Conservation (phyloP, 495 filamentous ascomycete species). For the Neurospora sp. region DNA sequence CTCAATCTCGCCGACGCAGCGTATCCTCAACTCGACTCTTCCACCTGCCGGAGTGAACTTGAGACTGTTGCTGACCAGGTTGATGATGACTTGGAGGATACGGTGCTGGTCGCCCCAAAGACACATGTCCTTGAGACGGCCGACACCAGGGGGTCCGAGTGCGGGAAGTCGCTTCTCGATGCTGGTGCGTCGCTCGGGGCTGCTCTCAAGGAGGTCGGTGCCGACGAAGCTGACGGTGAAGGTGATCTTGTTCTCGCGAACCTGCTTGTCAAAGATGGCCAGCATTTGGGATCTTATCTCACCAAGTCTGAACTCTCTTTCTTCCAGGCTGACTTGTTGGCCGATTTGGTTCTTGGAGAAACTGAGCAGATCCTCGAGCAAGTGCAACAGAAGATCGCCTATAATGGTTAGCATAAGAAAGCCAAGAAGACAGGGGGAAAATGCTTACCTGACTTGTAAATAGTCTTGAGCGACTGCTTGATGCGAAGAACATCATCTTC, state of each 20-base stretch:
- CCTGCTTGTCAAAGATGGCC: slow-evolving; percentile 84
- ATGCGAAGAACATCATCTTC: slow-evolving; percentile 68
- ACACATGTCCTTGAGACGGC: slow-evolving; percentile 57
- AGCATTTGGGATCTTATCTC: slow-evolving; percentile 70
- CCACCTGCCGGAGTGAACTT: slow-evolving; percentile 84
- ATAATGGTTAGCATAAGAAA: not conserved
- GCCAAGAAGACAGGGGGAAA: not conserved
- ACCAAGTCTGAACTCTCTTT: slow-evolving; percentile 71
- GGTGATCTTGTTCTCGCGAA: slow-evolving; percentile 62
- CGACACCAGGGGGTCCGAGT: slow-evolving; percentile 50
- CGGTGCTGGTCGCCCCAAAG: slow-evolving; percentile 88
- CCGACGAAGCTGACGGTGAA: slow-evolving; percentile 61
- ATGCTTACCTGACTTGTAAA: slow-evolving; percentile 63
- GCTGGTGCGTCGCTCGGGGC: slow-evolving; percentile 20
- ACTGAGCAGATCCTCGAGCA: slow-evolving; percentile 83
- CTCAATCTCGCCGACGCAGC: slow-evolving; percentile 51
- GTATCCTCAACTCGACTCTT: slow-evolving; percentile 61
- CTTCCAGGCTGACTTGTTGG: slow-evolving; percentile 62
- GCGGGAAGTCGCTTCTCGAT: slow-evolving; percentile 31
- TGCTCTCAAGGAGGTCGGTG: slow-evolving; percentile 27
- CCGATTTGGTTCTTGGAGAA: slow-evolving; percentile 94
- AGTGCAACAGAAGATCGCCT: slow-evolving; percentile 69
- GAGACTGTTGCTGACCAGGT: slow-evolving; percentile 82
- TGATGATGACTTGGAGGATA: slow-evolving; percentile 83
- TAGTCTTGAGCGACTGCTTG: slow-evolving; percentile 69